Percentiles rank a stretch among this genome's conserved stretches.
Evolutionary conservation across 371 early-diverging fungal species (phyloP).

Genomic region (Encephalitozoon romaleae): DNA sequence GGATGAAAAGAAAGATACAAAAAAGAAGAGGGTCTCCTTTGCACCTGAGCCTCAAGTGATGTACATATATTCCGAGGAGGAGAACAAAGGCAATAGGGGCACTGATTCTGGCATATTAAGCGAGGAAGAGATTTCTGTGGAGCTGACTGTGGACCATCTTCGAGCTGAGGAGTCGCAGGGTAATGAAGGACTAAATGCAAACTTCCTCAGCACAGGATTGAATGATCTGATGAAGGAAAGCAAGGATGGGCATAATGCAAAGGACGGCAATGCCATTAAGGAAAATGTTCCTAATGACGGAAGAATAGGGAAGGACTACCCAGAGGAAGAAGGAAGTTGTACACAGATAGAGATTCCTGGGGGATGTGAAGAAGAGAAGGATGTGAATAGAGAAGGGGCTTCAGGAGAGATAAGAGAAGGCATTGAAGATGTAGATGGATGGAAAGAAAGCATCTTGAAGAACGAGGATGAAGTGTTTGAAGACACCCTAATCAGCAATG

Average conservation of each 20-base stretch:
- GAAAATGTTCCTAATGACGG: not conserved
- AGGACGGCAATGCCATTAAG: not conserved
- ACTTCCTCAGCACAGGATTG: not conserved
- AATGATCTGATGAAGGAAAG: not conserved
- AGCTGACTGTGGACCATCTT: conserved; percentile 22
- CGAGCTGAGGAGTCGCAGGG: not conserved
- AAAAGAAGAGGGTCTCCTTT: conserved; percentile 41
- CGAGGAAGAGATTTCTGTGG: conserved; percentile 23
- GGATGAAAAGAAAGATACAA: conserved; percentile 29
- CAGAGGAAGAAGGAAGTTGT: not conserved
- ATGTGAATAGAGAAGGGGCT: not conserved
- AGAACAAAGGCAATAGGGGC: not conserved
- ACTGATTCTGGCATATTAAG: not conserved
- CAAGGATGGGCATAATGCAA: no score
- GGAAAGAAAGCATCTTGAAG: not conserved
- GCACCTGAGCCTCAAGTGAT: conserved; percentile 33
- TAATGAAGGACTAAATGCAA: not conserved
- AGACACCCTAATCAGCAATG: conserved; percentile 23
- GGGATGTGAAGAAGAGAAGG: not conserved
- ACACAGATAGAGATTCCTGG: not conserved
- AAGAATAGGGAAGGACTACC: not conserved
- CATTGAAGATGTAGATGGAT: no score
- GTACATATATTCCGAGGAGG: conserved; percentile 32
- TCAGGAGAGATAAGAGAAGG: not conserved
- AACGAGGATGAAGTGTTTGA: not conserved